Conservation (phyloP, 2,329 filamentous ascomycete species). For the Pseudogymnoascus sp. region DNA sequence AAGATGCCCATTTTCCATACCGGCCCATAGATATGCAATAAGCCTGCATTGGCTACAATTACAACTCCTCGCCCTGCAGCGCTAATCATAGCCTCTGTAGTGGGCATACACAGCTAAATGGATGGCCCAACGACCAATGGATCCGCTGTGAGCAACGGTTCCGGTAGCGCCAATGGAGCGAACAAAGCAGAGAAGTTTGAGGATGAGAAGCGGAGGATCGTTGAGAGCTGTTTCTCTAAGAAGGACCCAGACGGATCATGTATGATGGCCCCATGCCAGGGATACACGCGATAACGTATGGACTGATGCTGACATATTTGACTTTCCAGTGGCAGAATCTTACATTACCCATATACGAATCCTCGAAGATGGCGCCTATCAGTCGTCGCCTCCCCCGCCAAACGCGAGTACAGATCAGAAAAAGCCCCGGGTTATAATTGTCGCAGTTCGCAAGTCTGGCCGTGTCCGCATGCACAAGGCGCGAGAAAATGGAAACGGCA, state of each 20-base stretch:
- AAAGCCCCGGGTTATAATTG: slow-evolving; percentile 85
- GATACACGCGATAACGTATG: not conserved
- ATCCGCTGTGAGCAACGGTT: slow-evolving; percentile 27
- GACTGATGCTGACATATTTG: slow-evolving; percentile 19
- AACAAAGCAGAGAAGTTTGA: slow-evolving; percentile 70
- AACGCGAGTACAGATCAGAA: slow-evolving; percentile 66
- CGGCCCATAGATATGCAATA: slow-evolving; percentile 5
- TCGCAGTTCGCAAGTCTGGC: slow-evolving; percentile 86
- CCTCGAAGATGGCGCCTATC: slow-evolving; percentile 75
- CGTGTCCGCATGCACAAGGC: slow-evolving; percentile 94
- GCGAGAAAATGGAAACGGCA: slow-evolving; percentile 86
- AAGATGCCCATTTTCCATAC: slow-evolving; percentile 4
- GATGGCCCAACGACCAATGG: slow-evolving; percentile 28
- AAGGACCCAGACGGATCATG: slow-evolving; percentile 78
- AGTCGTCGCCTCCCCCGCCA: slow-evolving; percentile 77
- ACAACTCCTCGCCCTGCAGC: not conserved
- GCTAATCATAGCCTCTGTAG: not conserved
- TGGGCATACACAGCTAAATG: slow-evolving; percentile 26
- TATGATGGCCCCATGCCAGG: slow-evolving; percentile 41
- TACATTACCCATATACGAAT: slow-evolving; percentile 98
- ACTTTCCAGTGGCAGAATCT: slow-evolving; percentile 64
- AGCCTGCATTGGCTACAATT: not conserved
- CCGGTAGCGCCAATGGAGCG: slow-evolving; percentile 17
- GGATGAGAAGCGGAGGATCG: slow-evolving; percentile 90
- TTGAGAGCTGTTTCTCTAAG: slow-evolving; percentile 90